Conservation (phyloP, 2,329 filamentous ascomycete genomes). For the Chaetomiaceae sp. region DNA sequence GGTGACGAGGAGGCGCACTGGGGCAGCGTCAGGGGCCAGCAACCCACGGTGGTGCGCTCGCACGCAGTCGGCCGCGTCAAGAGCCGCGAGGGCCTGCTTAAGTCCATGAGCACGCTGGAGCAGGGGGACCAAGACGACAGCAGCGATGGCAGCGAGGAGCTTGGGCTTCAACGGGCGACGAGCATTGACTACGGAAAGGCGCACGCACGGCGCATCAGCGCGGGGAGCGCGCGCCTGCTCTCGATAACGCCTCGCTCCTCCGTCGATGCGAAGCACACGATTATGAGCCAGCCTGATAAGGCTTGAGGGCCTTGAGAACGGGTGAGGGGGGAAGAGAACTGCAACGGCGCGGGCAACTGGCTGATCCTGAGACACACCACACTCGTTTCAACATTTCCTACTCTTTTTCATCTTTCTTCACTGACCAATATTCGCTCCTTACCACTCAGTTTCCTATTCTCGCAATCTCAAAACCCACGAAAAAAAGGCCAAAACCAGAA, state of each 20-base stretch:
- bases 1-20: constrained; percentile 49
- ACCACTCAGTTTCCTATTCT: constrained; percentile 21
- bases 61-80: constrained; percentile 42
- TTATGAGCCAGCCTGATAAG: constrained; percentile 13
- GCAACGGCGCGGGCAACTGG: background rate
- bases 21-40: constrained; percentile 48
- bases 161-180: constrained; percentile 57
- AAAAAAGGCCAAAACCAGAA: too few species aligned
- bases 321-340: background rate
- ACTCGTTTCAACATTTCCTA: constrained; percentile 25
- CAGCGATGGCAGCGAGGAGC: constrained; percentile 31
- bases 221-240: constrained; percentile 70
- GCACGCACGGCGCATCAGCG: constrained; percentile 68
- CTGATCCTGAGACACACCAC: constrained; percentile 20
- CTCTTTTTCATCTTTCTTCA: constrained; percentile 12
- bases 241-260: constrained; percentile 58
- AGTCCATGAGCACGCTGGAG: constrained; percentile 32
- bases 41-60: constrained; percentile 57
- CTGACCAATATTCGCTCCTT: constrained; percentile 31
- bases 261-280: constrained; percentile 43
- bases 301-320: background rate
- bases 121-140: constrained; percentile 9
- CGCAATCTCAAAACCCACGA: constrained; percentile 5
- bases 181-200: constrained; percentile 64
- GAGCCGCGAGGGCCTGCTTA: constrained; percentile 50